Evolutionary conservation across 371 early-diverging fungal genomes (phyloP), one percentile per base, ranked within the genome.

Genomic region (Modicella reniformis): DNA sequence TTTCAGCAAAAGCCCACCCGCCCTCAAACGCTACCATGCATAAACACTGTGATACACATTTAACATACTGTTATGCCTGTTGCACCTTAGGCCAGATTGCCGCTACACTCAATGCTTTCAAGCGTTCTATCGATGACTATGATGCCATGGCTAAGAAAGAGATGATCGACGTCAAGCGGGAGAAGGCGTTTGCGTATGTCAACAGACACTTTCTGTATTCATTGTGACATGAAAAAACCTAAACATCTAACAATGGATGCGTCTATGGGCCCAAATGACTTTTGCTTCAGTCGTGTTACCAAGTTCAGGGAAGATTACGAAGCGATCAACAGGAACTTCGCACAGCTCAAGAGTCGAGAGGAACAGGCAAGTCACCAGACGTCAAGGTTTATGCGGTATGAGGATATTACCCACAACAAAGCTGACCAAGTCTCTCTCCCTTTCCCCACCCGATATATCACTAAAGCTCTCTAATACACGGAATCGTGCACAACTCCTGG

Each of bases 91-190:
- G 91, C 25, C 91, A 92, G 66, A 90, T 93, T 34, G 81, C 91
- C 21, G 91, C 90, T 1, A 82, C 87, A 5, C 86, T 92, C 49
- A 86, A 83, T 54, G 82, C 90, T 6, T 82, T 93, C 61, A 85
- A 91, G 72, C 85, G 91, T 23, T 86, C 89, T 2, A 88, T 90
- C 54, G 89, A 90, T 67, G 93, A 94, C 56, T 87, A 92, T 74
- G 90, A 90, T 23, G 83, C 85, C 58, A 80, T 91, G 62, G 90
- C 92, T 30, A 89, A 88, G 75, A 84, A 92, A 68, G 94, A 94
- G 71, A 82, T 92, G 70, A 89, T 92, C 30, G 81, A 90, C 8
- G 86, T 81, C 28, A 93, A 92, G 65, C 90, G 91, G 68, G 92
- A 94, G 72, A 91, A 87, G 26, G 92, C 92, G 1, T 67, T 89